Percentiles rank a stretch among this genome's conserved stretches.
Evolutionary conservation across 441 rosid genomes (phyloP).

Genomic region (Erodium moschatum): DNA sequence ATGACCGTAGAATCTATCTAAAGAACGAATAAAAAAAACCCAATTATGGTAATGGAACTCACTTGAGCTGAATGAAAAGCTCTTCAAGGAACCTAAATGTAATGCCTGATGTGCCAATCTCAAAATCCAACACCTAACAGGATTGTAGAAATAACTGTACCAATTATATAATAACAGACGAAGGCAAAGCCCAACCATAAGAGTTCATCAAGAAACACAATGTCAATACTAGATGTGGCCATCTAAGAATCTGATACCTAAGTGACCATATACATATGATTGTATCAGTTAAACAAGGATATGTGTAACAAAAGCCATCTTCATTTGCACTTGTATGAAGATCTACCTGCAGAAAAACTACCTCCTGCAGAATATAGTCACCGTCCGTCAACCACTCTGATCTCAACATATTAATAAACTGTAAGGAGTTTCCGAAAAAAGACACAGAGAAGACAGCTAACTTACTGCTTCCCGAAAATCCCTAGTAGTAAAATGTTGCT

Average conservation of each 20-base stretch:
- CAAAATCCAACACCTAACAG: conserved; percentile 52
- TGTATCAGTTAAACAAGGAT: conserved; percentile 13
- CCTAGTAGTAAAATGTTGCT: conserved; percentile 50
- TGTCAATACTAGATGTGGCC: not conserved
- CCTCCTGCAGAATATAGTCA: conserved; percentile 38
- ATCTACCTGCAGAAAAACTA: conserved; percentile 60
- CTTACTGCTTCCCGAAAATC: conserved; percentile 76
- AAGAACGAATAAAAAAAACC: conserved; percentile 7
- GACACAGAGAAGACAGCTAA: not conserved
- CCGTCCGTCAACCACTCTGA: conserved; percentile 13
- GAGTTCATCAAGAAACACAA: not conserved
- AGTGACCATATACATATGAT: conserved; percentile 8
- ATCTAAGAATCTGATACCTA: not conserved
- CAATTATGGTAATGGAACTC: conserved; percentile 19
- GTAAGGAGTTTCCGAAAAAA: not conserved
- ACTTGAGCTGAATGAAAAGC: conserved; percentile 51
- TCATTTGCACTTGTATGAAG: conserved; percentile 2
- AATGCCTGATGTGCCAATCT: conserved; percentile 51
- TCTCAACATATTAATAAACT: not conserved
- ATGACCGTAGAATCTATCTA: not conserved
- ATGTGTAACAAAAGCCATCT: conserved; percentile 6
- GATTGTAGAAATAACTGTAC: not conserved
- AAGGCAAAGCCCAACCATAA: not conserved
- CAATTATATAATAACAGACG: not conserved
- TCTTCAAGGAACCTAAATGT: conserved; percentile 52